Percentiles rank a stretch among this genome's conserved stretches.
phyloP scores from a whole-genome alignment of 176 grass and related monocot species.

The Ananas comosus region DNA sequence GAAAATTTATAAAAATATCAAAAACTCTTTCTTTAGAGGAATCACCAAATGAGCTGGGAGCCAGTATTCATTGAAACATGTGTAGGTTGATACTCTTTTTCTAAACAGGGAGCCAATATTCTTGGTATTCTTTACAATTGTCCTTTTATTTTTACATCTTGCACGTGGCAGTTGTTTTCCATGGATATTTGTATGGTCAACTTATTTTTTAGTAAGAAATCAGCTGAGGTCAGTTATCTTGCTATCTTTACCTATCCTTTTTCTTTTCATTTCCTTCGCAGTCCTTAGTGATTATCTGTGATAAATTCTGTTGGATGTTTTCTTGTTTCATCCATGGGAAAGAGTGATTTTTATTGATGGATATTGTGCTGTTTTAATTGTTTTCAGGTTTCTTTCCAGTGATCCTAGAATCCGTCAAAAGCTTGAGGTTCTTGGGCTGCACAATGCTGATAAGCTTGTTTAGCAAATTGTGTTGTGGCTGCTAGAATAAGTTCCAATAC shows the following conservation, averaged over 20 bases:
- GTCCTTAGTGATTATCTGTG: not conserved
- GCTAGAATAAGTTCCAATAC: not conserved
- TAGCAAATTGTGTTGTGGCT: not conserved
- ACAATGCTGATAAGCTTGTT: not conserved
- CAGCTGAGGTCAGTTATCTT: not conserved
- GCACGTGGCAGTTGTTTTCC: not conserved
- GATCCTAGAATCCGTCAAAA: not conserved
- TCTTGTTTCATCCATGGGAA: not conserved
- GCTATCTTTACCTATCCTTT: not conserved
- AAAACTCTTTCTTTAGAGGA: too few relatives aligned
- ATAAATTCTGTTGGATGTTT: not conserved
- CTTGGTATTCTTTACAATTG: not conserved
- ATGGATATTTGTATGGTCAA: not conserved
- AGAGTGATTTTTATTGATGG: not conserved
- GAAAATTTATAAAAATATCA: too few relatives aligned
- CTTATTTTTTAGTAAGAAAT: not conserved
- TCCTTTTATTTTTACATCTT: not conserved
- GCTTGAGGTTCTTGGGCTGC: not conserved
- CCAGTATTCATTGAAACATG: not conserved
- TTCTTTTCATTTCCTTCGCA: not conserved
- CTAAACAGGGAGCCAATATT: not conserved
- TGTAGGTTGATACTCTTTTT: not conserved
- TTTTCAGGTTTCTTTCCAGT: constrained; percentile 2
- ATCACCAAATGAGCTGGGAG: too few relatives aligned
- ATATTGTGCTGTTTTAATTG: not conserved